phyloP scores from a whole-genome alignment of 108 stramenopile genomes.

The Skeletonema grethae region DNA sequence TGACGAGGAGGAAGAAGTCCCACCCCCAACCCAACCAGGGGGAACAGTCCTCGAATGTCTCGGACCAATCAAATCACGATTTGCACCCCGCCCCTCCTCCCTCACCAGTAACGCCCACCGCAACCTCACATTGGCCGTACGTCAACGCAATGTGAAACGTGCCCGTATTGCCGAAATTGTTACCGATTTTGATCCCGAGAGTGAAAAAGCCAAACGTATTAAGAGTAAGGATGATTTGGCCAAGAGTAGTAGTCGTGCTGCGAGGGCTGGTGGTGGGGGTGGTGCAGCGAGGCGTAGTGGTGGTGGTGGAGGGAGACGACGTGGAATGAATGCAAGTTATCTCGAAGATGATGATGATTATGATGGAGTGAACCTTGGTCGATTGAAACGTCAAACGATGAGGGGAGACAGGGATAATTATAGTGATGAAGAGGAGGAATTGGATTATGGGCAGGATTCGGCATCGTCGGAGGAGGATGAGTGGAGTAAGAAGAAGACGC shows the following conservation, averaged over 20 bases:
- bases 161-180: constrained; percentile 76
- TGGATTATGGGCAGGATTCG: constrained; percentile 69
- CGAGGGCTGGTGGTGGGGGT: background rate
- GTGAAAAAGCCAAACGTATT: constrained; percentile 69
- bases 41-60: constrained; percentile 82
- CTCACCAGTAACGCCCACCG: constrained; percentile 83
- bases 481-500: constrained; percentile 50
- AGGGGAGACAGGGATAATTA: constrained; percentile 35
- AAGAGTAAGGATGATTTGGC: constrained; percentile 71
- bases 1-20: constrained; percentile 31
- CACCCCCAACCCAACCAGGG: constrained; percentile 23
- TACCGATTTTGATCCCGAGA: constrained; percentile 87
- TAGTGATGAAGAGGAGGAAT: constrained; percentile 60
- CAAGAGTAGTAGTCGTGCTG: constrained; percentile 57
- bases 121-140: constrained; percentile 72
- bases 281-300: constrained; percentile 16
- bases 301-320: constrained; percentile 31
- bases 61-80: constrained; percentile 56
- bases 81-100: constrained; percentile 68
- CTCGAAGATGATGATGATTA: constrained; percentile 82
- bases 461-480: constrained; percentile 71
- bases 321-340: constrained; percentile 73
- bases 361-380: constrained; percentile 69
- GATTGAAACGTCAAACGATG: constrained; percentile 57
- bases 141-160: constrained; percentile 74